A percentile compares a stretch with the other conserved stretches of the same genome.
Evolutionary conservation across 805 yeast species (phyloP).

Genomic region (Dipodascopsis tothii): DNA sequence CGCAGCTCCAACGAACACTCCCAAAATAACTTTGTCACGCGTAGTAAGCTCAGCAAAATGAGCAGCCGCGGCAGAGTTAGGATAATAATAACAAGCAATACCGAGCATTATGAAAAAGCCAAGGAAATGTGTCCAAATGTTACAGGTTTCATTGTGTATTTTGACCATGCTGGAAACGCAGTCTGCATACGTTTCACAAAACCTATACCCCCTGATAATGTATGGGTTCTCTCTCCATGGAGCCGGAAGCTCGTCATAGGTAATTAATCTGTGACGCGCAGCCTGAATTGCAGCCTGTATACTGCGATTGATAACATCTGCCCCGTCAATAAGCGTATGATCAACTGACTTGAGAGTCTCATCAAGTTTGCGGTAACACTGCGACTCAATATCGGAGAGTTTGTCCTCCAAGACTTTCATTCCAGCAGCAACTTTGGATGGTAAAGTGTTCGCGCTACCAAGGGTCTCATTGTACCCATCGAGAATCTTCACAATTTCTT

Average conservation of each 20-base stretch:
- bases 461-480: slow-evolving; percentile 24
- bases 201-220: slow-evolving; percentile 78
- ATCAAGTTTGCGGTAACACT: slow-evolving; percentile 21
- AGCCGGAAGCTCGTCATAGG: slow-evolving; percentile 80
- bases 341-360: slow-evolving; percentile 9
- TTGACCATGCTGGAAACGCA: slow-evolving; percentile 55
- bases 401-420: slow-evolving; percentile 31
- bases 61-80: slow-evolving; percentile 48
- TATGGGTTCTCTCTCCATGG: slow-evolving; percentile 91
- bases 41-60: slow-evolving; percentile 36
- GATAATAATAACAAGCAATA: slow-evolving; percentile 54
- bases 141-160: slow-evolving; percentile 79
- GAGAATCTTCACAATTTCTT: slow-evolving; percentile 28
- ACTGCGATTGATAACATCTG: slow-evolving; percentile 13
- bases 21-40: slow-evolving; percentile 46
- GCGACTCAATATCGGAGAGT: slow-evolving; percentile 30
- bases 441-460: slow-evolving; percentile 20
- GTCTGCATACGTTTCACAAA: slow-evolving; percentile 53
- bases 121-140: slow-evolving; percentile 84
- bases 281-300: slow-evolving; percentile 23
- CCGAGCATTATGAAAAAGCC: slow-evolving; percentile 59
- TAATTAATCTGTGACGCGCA: slow-evolving; percentile 43
- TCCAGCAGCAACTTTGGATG: slow-evolving; percentile 26
- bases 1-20: slow-evolving; percentile 62
- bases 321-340: slow-evolving; percentile 5